These are phyloP conservation scores for Stropharia rugosoannulata DNA, from an alignment of 768 basidiomycete species.

Conservation along the genomic window DNA sequence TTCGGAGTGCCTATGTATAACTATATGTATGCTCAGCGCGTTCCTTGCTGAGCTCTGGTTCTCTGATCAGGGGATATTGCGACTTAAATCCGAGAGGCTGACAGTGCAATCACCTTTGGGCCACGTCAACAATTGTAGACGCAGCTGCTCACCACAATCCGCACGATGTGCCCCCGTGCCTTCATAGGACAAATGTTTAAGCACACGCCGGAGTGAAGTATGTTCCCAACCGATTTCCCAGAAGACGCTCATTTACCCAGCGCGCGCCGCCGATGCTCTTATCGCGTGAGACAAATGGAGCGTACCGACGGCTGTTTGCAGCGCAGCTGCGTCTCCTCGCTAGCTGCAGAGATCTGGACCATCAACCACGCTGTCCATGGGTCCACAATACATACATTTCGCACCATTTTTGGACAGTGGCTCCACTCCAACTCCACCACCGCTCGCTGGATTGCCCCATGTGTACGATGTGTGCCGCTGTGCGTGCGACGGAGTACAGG, in stretches of 20 bases:
- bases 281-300: constrained; percentile 2
- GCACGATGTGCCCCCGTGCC: neutral
- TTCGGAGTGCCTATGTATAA: neutral
- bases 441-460: neutral
- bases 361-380: neutral
- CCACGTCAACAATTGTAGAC: constrained; percentile 3
- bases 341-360: neutral
- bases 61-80: constrained; percentile 7
- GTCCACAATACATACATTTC: neutral
- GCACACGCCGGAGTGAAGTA: neutral
- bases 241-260: too few species aligned
- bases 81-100: constrained; percentile 8
- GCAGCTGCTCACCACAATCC: neutral
- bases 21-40: neutral
- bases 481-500: neutral
- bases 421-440: neutral
- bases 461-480: neutral
- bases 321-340: neutral
- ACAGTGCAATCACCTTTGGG: neutral
- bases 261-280: neutral
- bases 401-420: neutral
- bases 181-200: neutral
- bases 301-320: constrained; percentile 1
- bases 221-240: neutral
- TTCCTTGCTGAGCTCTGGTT: neutral